Evolutionary conservation across 192 early-diverging fungal genomes (phyloP).

Genomic region (Mortierella antarctica): DNA sequence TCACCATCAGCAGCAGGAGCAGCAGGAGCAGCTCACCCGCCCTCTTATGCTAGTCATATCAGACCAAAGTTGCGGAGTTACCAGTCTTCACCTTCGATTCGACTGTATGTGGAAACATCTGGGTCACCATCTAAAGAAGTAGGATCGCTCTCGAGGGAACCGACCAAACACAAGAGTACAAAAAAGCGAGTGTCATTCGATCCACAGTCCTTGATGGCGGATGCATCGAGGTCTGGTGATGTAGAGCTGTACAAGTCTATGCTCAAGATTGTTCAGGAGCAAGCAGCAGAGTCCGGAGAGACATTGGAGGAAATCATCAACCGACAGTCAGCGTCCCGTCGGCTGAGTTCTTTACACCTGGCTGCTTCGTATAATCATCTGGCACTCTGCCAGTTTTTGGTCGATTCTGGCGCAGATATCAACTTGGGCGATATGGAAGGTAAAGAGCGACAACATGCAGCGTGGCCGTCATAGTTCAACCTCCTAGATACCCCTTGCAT

Average conservation of each 20-base stretch:
- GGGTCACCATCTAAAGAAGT: conserved; percentile 1
- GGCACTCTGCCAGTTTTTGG: conserved; percentile 33
- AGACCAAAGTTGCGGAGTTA: conserved; percentile 41
- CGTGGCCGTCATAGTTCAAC: too few species aligned
- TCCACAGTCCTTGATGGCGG: conserved; percentile 43
- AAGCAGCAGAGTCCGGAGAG: conserved; percentile 4
- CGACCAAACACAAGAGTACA: not conserved
- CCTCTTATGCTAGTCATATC: conserved; percentile 23
- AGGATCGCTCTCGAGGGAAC: too few species aligned
- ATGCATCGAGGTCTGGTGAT: conserved; percentile 46
- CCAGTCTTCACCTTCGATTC: conserved; percentile 50
- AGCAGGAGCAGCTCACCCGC: not conserved
- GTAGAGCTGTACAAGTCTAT: conserved; percentile 32
- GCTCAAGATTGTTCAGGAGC: conserved; percentile 12
- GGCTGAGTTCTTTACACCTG: conserved; percentile 40
- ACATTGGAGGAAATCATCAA: conserved; percentile 40
- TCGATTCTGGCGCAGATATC: conserved; percentile 49
- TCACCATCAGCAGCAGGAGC: not conserved
- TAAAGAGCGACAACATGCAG: not conserved
- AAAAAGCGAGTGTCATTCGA: conserved; percentile 41
- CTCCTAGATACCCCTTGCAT: not conserved
- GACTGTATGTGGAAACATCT: conserved; percentile 3
- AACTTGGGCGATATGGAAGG: conserved; percentile 70
- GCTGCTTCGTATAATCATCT: conserved; percentile 50
- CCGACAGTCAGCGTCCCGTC: conserved; percentile 36